Base-by-base conservation (phyloP, 441 rosid genomes). In the Euphorbia schlechtendalii region DNA sequence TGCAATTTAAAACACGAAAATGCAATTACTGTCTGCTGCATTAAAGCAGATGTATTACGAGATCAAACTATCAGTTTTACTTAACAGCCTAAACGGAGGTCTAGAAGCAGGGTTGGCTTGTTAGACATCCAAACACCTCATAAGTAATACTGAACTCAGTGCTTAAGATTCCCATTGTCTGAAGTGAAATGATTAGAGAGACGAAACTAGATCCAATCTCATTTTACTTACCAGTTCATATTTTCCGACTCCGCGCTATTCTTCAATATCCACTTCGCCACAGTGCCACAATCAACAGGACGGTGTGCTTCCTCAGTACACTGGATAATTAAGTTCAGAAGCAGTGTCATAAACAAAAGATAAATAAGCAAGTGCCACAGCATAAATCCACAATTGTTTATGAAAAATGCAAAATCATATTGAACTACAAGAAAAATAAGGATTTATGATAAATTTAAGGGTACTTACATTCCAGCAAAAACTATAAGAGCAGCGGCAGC, bases 221-320 rank as follows among this genome's bases (percentile, higher is more conserved):
- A 56, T 46, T 61, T 32, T 51, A 61, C 3, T 32, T 83, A 95
- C 98, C 99, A 95, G 49, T 95, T 94, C 94, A 91, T 86, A 72
- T 94, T 91, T 82, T 94, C 99, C 66, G 96, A 92, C 77, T 94
- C 99, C 0, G 96, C 97, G n/a, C 91, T 80, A 74, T 94, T 94
- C 87, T 94, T 94, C 79, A 91, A 66, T 59, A 89, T 86, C 99
- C 99, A 94, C 83, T 84, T 83, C 61, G 82, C 70, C 69, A 94
- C 96, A 49, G 97, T 94, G 73, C 77, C 79, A 75, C 99, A 94
- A 74, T 89, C 96, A 59, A 94, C 98, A 22, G 96, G 99, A 71
- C 99, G 92, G 68, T 94, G 99, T 74, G 98, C 96, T 83, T 94
- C 99, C 72, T 91, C 98, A 46, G 92, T 86, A 74, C 99, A 91